These are phyloP conservation scores for Murraya koenigii DNA, from an alignment of 345 rosid species.

Conservation along the genomic window DNA sequence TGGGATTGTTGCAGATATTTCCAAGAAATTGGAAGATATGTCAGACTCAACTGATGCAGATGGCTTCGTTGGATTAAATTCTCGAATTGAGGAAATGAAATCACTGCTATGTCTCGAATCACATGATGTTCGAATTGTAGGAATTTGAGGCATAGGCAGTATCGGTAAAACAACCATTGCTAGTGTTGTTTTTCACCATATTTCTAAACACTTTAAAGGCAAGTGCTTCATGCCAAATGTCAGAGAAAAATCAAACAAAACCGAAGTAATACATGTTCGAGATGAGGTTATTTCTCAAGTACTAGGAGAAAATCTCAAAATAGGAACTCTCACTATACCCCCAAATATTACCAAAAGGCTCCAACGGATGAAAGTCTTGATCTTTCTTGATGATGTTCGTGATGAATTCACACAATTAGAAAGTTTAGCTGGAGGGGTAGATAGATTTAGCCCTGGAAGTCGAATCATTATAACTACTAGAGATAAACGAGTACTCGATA, in stretches of 20 bases:
- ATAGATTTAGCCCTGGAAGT: neutral
- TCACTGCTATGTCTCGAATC: too few relatives aligned
- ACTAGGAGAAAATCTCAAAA: neutral
- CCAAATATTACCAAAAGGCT: neutral
- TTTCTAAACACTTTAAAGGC: too few relatives aligned
- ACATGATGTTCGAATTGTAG: too few relatives aligned
- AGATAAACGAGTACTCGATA: slow-evolving; percentile 4
- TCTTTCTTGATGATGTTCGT: neutral
- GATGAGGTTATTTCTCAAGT: neutral
- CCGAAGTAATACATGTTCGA: neutral
- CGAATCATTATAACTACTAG: neutral
- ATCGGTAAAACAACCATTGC: too few relatives aligned
- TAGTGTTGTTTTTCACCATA: too few relatives aligned
- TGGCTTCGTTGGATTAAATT: neutral
- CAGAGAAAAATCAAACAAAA: too few relatives aligned
- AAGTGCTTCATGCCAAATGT: too few relatives aligned
- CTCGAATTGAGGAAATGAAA: neutral
- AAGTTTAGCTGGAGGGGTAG: neutral
- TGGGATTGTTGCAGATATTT: too few relatives aligned
- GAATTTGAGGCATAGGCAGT: too few relatives aligned
- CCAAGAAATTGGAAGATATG: neutral
- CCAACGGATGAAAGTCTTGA: neutral
- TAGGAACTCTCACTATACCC: neutral
- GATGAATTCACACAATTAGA: neutral
- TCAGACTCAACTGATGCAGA: neutral